phyloP scores from a whole-genome alignment of 2,329 filamentous ascomycete species.

The Exserohilum turcica region DNA sequence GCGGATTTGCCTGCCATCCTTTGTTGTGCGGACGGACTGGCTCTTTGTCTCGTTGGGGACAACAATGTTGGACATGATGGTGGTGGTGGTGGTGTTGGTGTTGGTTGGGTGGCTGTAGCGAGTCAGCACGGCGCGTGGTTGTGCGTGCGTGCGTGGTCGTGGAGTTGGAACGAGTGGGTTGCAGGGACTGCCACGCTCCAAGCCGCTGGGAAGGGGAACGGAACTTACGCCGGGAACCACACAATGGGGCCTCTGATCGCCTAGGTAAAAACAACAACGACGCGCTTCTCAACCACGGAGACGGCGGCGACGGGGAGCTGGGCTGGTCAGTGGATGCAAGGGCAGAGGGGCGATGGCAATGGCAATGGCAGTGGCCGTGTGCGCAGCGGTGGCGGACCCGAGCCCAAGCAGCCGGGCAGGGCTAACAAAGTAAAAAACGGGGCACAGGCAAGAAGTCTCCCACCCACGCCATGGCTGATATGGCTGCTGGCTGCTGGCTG shows the following conservation, averaged over 20 bases:
- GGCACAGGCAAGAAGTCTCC: conserved; percentile 13
- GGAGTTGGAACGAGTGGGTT: conserved; percentile 11
- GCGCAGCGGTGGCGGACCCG: conserved; percentile 18
- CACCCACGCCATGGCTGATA: too few relatives aligned
- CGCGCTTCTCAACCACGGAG: conserved; percentile 23
- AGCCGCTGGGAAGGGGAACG: conserved; percentile 20
- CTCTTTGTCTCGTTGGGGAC: conserved; percentile 63
- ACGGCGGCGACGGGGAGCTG: conserved; percentile 11
- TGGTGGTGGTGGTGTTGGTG: conserved; percentile 13
- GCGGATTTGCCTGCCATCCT: conserved; percentile 75
- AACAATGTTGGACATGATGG: conserved; percentile 52
- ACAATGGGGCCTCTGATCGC: conserved; percentile 1
- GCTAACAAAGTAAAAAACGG: conserved; percentile 8
- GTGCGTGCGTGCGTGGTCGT: neutral
- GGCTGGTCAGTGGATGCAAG: conserved; percentile 13
- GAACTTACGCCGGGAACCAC: conserved; percentile 17
- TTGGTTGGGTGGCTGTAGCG: conserved; percentile 14
- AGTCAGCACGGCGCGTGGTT: conserved; percentile 21
- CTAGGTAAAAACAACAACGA: conserved; percentile 16
- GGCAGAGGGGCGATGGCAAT: conserved; percentile 13
- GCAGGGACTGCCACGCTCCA: conserved; percentile 12
- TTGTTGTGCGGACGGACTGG: conserved; percentile 64
- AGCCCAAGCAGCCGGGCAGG: conserved; percentile 18
- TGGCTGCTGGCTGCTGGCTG: too few relatives aligned
- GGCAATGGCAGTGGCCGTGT: conserved; percentile 17